A percentile compares a stretch with the other conserved stretches of the same genome.
Conservation (phyloP, 2,329 filamentous ascomycete genomes). For the Chalaropsis ovoidea region DNA sequence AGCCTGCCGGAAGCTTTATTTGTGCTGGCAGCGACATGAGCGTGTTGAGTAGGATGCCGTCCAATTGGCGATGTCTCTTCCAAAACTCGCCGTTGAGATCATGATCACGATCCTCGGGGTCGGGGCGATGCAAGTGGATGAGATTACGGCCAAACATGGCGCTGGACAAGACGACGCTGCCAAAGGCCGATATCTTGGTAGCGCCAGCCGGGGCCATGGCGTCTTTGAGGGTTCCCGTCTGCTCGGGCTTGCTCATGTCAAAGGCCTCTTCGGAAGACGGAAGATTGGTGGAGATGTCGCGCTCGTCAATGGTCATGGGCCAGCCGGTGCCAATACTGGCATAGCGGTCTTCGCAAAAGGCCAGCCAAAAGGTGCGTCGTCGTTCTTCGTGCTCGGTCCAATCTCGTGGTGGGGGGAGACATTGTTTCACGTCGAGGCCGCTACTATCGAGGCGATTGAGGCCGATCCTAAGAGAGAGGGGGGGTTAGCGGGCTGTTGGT, state of each 20-base stretch:
- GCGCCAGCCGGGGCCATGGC: slow-evolving; percentile 62
- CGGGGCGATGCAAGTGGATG: slow-evolving; percentile 79
- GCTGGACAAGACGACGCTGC: slow-evolving; percentile 73
- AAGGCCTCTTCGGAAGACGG: slow-evolving; percentile 79
- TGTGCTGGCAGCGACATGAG: slow-evolving; percentile 70
- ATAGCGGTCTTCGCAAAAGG: slow-evolving; percentile 82
- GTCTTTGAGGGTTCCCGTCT: slow-evolving; percentile 59
- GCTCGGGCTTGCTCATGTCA: slow-evolving; percentile 64
- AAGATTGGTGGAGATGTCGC: slow-evolving; percentile 77
- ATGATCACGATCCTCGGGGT: slow-evolving; percentile 67
- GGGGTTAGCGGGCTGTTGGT: slow-evolving; percentile 34
- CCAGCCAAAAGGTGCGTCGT: slow-evolving; percentile 88
- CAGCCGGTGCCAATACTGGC: slow-evolving; percentile 93
- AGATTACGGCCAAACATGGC: slow-evolving; percentile 85
- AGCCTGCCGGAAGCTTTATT: slow-evolving; percentile 66
- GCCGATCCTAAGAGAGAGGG: slow-evolving; percentile 58
- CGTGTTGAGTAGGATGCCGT: slow-evolving; percentile 82
- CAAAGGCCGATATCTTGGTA: slow-evolving; percentile 64
- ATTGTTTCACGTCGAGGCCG: slow-evolving; percentile 86
- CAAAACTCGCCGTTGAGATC: slow-evolving; percentile 92
- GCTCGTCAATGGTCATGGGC: slow-evolving; percentile 90
- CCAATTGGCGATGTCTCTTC: slow-evolving; percentile 82
- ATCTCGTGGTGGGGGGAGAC: slow-evolving; percentile 72
- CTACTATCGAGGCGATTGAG: slow-evolving; percentile 74
- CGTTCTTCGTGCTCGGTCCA: slow-evolving; percentile 92